These are phyloP conservation scores for Kwoniella sp. DNA, from an alignment of 768 basidiomycete genomes.

Conservation along the genomic window DNA sequence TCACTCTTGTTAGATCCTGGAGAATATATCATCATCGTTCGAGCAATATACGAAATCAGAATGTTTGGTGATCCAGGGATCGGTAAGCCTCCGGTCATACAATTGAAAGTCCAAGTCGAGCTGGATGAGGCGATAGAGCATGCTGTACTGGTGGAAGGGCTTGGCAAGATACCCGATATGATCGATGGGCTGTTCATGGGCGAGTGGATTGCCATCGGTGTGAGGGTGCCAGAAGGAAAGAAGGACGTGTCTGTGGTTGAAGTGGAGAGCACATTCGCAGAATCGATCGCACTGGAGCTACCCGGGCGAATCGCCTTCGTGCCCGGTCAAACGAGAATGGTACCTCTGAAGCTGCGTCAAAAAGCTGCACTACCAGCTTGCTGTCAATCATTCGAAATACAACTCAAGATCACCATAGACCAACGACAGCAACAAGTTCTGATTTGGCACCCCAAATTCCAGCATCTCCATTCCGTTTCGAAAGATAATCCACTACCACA, in stretches of 20 bases:
- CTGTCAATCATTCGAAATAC: slow-evolving; percentile 10
- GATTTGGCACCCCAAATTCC: slow-evolving; percentile 23
- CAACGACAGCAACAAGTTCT: background rate
- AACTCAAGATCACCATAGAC: slow-evolving; percentile 1
- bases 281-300: slow-evolving; percentile 6
- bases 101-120: slow-evolving; percentile 61
- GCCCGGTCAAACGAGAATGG: slow-evolving; percentile 26
- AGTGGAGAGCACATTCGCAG: background rate
- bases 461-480: slow-evolving; percentile 8
- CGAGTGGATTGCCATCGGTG: slow-evolving; percentile 67
- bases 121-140: slow-evolving; percentile 51
- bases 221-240: slow-evolving; percentile 55
- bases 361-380: background rate
- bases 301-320: background rate
- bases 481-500: background rate
- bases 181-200: slow-evolving; percentile 74
- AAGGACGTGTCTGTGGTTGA: slow-evolving; percentile 52
- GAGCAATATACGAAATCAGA: slow-evolving; percentile 86
- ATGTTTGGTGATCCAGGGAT: slow-evolving; percentile 74
- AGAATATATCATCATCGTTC: slow-evolving; percentile 71
- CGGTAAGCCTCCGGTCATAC: slow-evolving; percentile 62
- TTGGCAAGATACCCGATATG: slow-evolving; percentile 69
- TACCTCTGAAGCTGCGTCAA: slow-evolving; percentile 20
- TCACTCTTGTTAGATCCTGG: slow-evolving; percentile 59
- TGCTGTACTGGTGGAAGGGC: slow-evolving; percentile 56